Evolutionary conservation across 495 filamentous ascomycete species (phyloP).

Genomic region (Hypoxylon fuscum): DNA sequence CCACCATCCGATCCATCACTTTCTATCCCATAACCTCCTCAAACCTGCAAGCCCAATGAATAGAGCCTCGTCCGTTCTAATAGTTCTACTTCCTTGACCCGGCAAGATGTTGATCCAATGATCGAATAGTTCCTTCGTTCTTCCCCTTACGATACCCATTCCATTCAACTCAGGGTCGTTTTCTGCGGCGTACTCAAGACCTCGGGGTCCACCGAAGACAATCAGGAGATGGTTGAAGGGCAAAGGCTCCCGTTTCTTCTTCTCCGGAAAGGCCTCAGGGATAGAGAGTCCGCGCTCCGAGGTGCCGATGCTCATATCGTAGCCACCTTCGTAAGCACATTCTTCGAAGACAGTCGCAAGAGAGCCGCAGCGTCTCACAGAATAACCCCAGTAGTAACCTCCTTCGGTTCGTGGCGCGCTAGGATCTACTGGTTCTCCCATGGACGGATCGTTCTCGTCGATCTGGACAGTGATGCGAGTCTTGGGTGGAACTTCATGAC

Average conservation of each 20-base stretch:
- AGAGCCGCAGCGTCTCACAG: constrained; percentile 63
- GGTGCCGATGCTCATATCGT: constrained; percentile 76
- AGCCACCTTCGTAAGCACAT: constrained; percentile 68
- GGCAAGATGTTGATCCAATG: constrained; percentile 79
- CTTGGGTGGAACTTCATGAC: constrained; percentile 62
- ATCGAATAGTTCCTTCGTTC: constrained; percentile 75
- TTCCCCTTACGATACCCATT: constrained; percentile 62
- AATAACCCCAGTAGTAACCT: constrained; percentile 84
- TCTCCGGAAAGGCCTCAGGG: constrained; percentile 53
- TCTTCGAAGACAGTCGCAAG: constrained; percentile 74
- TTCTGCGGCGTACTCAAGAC: constrained; percentile 73
- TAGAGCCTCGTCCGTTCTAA: constrained; percentile 80
- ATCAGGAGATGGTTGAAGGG: constrained; percentile 73
- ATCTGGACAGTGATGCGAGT: constrained; percentile 75
- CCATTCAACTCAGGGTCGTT: constrained; percentile 68
- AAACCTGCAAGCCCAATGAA: constrained; percentile 72
- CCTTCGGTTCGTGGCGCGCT: constrained; percentile 68
- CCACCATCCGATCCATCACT: constrained; percentile 23
- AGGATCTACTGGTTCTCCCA: constrained; percentile 66
- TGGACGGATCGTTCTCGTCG: constrained; percentile 47
- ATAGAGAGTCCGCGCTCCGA: constrained; percentile 73
- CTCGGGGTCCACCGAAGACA: constrained; percentile 76
- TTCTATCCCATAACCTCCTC: constrained; percentile 59
- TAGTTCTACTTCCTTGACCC: constrained; percentile 77
- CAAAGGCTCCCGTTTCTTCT: constrained; percentile 41